Percentiles rank a stretch among this genome's conserved stretches.
These are phyloP conservation scores for Suillus hirtellus DNA, from an alignment of 768 basidiomycete genomes.

Conservation along the genomic window DNA sequence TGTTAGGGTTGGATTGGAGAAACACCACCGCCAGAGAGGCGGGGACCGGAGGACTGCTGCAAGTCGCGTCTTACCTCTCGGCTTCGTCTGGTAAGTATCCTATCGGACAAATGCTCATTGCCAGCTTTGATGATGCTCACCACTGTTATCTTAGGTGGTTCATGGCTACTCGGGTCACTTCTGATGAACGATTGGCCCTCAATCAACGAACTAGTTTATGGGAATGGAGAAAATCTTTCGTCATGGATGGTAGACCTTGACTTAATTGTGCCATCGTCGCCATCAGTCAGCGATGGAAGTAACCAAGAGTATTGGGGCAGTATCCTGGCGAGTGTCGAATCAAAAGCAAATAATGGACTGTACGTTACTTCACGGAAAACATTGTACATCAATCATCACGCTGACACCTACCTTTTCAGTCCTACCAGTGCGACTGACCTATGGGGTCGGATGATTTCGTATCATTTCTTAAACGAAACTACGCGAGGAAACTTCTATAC, in stretches of 20 bases:
- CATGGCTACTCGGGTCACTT: constrained; percentile 68
- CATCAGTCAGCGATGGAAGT: constrained; percentile 41
- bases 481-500: constrained; percentile 58
- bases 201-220: constrained; percentile 58
- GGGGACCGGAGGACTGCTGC: constrained; percentile 69
- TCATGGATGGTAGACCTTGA: constrained; percentile 62
- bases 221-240: constrained; percentile 44
- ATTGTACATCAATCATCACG: neutral
- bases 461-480: constrained; percentile 75
- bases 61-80: constrained; percentile 68
- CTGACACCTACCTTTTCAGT: constrained; percentile 31
- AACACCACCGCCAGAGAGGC: constrained; percentile 55
- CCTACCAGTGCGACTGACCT: constrained; percentile 67
- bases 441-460: constrained; percentile 64
- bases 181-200: constrained; percentile 64
- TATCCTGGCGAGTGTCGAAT: constrained; percentile 52
- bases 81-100: constrained; percentile 58
- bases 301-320: constrained; percentile 58
- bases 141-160: constrained; percentile 46
- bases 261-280: constrained; percentile 55
- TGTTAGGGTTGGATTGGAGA: constrained; percentile 60
- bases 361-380: constrained; percentile 31
- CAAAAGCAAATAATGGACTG: constrained; percentile 58
- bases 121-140: neutral
- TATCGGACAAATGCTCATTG: neutral